Conservation (phyloP, 805 yeast genomes). For the Pichia ethanolica region DNA sequence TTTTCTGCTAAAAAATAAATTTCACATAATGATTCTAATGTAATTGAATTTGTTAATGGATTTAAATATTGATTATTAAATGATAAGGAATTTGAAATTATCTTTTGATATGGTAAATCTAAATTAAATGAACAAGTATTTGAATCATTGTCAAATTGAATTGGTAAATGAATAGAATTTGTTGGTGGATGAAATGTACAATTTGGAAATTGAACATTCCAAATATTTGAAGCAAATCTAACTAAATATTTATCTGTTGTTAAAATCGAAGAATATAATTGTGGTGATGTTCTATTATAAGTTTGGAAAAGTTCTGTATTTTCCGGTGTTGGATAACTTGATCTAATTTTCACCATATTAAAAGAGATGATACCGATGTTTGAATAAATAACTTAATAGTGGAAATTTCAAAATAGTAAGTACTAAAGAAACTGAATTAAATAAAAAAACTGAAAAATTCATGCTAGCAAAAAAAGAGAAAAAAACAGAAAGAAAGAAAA, state of each 20-base stretch:
- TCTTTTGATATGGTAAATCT: slow-evolving; percentile 6
- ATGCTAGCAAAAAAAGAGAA: too few relatives aligned
- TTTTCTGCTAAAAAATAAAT: slow-evolving; percentile 20
- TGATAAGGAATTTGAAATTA: background rate
- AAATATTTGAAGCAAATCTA: slow-evolving; percentile 18
- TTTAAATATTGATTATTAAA: background rate
- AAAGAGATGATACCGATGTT: too few relatives aligned
- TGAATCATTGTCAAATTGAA: background rate
- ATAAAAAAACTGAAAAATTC: too few relatives aligned
- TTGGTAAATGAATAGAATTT: slow-evolving; percentile 5
- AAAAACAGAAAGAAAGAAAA: too few relatives aligned
- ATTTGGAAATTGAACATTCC: slow-evolving; percentile 12
- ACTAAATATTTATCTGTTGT: slow-evolving; percentile 13
- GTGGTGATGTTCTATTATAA: slow-evolving; percentile 22
- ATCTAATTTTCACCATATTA: background rate
- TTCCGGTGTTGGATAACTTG: slow-evolving; percentile 21
- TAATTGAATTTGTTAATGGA: slow-evolving; percentile 4
- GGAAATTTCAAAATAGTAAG: too few relatives aligned
- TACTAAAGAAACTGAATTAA: too few relatives aligned
- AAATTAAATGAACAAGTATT: background rate
- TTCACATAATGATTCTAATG: slow-evolving; percentile 15
- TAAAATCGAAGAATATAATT: slow-evolving; percentile 10
- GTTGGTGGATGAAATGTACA: slow-evolving; percentile 7
- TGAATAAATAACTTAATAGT: too few relatives aligned
- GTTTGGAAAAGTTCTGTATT: slow-evolving; percentile 22